Evolutionary conservation across 2,329 filamentous ascomycete species (phyloP).

Genomic region (Amauroascus niger): DNA sequence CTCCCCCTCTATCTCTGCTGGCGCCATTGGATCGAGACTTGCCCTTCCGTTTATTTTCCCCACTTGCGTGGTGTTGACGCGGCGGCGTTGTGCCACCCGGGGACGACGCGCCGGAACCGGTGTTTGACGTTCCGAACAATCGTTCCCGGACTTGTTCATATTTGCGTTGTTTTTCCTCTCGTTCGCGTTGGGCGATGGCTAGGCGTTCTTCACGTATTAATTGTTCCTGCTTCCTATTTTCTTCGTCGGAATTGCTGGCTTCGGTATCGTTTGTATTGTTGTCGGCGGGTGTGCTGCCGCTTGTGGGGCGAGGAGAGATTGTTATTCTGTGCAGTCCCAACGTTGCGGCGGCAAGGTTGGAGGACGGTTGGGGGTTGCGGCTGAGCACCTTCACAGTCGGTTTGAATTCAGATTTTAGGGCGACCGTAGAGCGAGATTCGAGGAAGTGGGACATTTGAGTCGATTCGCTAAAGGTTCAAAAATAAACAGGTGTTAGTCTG

Average conservation of each 20-base stretch:
- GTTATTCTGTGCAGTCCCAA: slow-evolving; percentile 40
- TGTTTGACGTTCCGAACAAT: slow-evolving; percentile 59
- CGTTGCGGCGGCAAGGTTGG: slow-evolving; percentile 36
- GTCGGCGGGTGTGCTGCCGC: background rate
- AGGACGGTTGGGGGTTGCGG: slow-evolving; percentile 57
- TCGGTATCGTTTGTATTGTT: slow-evolving; percentile 17
- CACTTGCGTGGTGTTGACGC: slow-evolving; percentile 24
- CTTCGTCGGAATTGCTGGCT: slow-evolving; percentile 37
- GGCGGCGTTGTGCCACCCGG: slow-evolving; percentile 53
- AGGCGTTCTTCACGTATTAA: slow-evolving; percentile 67
- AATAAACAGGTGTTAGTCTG: background rate
- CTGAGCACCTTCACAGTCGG: slow-evolving; percentile 75
- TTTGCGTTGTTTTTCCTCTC: slow-evolving; percentile 79
- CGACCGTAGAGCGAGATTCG: slow-evolving; percentile 52
- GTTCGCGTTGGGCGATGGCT: slow-evolving; percentile 64
- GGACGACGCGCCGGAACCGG: slow-evolving; percentile 43
- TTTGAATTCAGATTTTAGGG: slow-evolving; percentile 64
- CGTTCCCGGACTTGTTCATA: slow-evolving; percentile 84
- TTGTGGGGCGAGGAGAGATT: slow-evolving; percentile 22
- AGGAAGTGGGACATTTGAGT: slow-evolving; percentile 67
- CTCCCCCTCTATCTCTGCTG: slow-evolving; percentile 35
- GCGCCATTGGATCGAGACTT: slow-evolving; percentile 12
- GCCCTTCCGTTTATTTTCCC: slow-evolving; percentile 40
- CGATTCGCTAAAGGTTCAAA: slow-evolving; percentile 50
- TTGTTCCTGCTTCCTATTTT: slow-evolving; percentile 39